These are phyloP conservation scores for Didymella lethalis DNA, from an alignment of 2,329 filamentous ascomycete species.

Conservation along the genomic window DNA sequence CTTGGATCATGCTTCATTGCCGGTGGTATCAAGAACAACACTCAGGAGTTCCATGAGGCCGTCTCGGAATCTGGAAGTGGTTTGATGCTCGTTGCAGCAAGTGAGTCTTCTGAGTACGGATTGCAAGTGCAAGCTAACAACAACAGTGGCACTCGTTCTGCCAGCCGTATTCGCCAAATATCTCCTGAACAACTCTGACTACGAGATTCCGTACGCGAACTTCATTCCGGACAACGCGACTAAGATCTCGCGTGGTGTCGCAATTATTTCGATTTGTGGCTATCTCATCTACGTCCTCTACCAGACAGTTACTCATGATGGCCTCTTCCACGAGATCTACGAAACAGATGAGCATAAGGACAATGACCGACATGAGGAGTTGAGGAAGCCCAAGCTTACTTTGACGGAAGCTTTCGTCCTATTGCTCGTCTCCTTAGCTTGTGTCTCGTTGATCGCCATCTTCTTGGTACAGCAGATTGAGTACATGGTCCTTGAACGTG, in stretches of 20 bases:
- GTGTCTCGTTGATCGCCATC: conserved; percentile 77
- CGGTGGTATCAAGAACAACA: conserved; percentile 72
- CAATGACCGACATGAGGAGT: conserved; percentile 68
- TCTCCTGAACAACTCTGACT: conserved; percentile 39
- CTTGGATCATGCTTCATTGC: conserved; percentile 81
- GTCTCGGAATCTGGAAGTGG: conserved; percentile 82
- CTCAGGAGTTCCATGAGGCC: conserved; percentile 75
- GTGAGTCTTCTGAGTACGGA: conserved; percentile 39
- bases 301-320: conserved; percentile 78
- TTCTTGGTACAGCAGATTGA: conserved; percentile 77
- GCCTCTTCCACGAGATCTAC: conserved; percentile 77
- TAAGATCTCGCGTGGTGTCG: conserved; percentile 73
- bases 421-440: conserved; percentile 68
- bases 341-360: conserved; percentile 74
- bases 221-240: conserved; percentile 65
- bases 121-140: conserved; percentile 21
- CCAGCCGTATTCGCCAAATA: conserved; percentile 63
- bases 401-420: conserved; percentile 75
- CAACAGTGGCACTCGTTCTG: conserved; percentile 57
- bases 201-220: conserved; percentile 57
- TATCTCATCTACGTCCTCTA: conserved; percentile 71
- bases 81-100: conserved; percentile 78
- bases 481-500: conserved; percentile 60
- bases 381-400: conserved; percentile 72
- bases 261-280: conserved; percentile 73